Evolutionary conservation across 2,329 filamentous ascomycete species (phyloP).

Genomic region (Samsoniella hepiali): DNA sequence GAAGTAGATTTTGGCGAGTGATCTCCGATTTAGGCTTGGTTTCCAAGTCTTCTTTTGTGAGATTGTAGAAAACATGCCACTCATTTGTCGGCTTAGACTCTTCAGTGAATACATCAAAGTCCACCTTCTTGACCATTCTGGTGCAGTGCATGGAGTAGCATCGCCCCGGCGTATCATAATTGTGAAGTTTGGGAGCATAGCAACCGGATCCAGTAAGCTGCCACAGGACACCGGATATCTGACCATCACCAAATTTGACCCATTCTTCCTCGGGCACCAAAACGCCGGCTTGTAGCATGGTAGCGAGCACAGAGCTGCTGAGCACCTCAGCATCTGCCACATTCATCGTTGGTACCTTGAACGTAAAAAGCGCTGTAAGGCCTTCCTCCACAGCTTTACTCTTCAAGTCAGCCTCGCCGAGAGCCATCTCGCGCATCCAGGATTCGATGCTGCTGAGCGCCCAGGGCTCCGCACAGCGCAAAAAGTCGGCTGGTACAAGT

Average conservation of each 20-base stretch:
- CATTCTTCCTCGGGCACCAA: constrained; percentile 91
- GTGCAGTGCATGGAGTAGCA: constrained; percentile 96
- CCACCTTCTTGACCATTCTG: constrained; percentile 90
- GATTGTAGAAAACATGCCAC: constrained; percentile 85
- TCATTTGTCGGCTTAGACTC: constrained; percentile 67
- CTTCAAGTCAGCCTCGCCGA: constrained; percentile 85
- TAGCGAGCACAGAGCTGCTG: constrained; percentile 70
- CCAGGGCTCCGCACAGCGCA: constrained; percentile 86
- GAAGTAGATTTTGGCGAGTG: constrained; percentile 87
- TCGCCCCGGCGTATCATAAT: constrained; percentile 64
- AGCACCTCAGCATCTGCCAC: constrained; percentile 92
- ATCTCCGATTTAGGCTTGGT: constrained; percentile 79
- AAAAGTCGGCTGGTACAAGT: constrained; percentile 75
- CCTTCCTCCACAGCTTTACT: constrained; percentile 83
- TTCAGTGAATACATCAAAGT: constrained; percentile 70
- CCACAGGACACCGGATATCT: constrained; percentile 85
- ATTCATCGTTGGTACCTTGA: constrained; percentile 98
- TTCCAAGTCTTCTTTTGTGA: constrained; percentile 74
- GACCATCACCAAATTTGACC: constrained; percentile 84
- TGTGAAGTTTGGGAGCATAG: constrained; percentile 81
- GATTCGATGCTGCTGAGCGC: constrained; percentile 80
- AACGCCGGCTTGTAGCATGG: constrained; percentile 76
- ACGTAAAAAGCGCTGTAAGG: constrained; percentile 82
- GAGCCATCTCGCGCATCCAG: constrained; percentile 86
- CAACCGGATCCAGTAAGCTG: constrained; percentile 90